Conservation (phyloP, 2,329 filamentous ascomycete species). For the Nemania diffusa region DNA sequence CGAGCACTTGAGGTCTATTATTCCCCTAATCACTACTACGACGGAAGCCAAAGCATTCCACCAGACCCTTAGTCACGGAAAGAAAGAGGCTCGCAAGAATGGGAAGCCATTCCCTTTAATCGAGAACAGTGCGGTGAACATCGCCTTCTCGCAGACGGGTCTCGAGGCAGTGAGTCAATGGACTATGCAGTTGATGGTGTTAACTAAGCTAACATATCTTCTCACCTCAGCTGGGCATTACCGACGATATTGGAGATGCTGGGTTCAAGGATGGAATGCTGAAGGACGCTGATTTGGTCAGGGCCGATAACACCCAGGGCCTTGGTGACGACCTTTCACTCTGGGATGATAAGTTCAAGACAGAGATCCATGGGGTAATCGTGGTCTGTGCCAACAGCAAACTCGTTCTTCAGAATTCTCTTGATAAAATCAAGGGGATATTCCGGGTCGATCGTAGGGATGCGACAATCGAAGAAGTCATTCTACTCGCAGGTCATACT, state of each 20-base stretch:
- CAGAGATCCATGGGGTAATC: slow-evolving; percentile 52
- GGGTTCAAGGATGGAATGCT: slow-evolving; percentile 52
- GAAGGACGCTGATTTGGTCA: slow-evolving; percentile 42
- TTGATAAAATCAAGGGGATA: slow-evolving; percentile 47
- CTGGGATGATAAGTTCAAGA: slow-evolving; percentile 49
- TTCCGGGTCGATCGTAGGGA: slow-evolving; percentile 40
- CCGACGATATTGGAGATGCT: slow-evolving; percentile 47
- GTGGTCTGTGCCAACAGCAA: slow-evolving; percentile 49
- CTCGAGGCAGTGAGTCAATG: slow-evolving; percentile 36
- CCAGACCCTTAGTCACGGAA: slow-evolving; percentile 21
- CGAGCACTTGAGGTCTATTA: slow-evolving; percentile 20
- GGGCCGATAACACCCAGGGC: too few species aligned
- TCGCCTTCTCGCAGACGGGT: slow-evolving; percentile 44
- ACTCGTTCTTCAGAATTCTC: slow-evolving; percentile 42
- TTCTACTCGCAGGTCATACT: slow-evolving; percentile 47
- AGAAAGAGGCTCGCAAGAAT: slow-evolving; percentile 26
- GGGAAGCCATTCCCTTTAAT: slow-evolving; percentile 23
- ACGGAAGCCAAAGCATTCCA: slow-evolving; percentile 35
- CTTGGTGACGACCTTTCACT: slow-evolving; percentile 46
- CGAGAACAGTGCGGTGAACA: slow-evolving; percentile 40
- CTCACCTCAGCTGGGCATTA: slow-evolving; percentile 42
- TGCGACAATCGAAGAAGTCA: slow-evolving; percentile 47
- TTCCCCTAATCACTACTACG: slow-evolving; percentile 32
- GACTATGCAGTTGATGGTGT: background rate
- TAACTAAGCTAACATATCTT: slow-evolving; percentile 3